Conservation (phyloP, 345 rosid genomes). For the Carallia pectinifolia region DNA sequence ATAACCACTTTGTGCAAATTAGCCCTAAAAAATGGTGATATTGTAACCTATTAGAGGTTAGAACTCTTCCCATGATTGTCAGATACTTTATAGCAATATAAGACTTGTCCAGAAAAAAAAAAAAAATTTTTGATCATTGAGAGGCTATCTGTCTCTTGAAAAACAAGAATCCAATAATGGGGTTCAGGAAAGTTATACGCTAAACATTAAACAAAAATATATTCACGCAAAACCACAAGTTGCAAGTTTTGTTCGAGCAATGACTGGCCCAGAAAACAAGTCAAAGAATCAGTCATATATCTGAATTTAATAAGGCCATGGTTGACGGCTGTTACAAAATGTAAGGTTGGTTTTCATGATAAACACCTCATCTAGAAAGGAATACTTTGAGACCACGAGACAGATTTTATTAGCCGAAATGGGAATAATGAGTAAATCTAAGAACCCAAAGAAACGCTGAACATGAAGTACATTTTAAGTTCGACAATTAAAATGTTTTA, state of each 20-base stretch:
- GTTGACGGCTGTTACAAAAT: neutral
- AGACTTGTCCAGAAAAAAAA: slow-evolving; percentile 53
- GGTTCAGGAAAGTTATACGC: slow-evolving; percentile 27
- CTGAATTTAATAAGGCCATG: neutral
- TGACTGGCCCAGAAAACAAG: neutral
- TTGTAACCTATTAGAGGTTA: slow-evolving; percentile 23
- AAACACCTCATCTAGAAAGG: slow-evolving; percentile 23
- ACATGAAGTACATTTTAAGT: slow-evolving; percentile 9
- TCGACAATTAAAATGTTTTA: neutral
- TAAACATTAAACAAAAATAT: neutral
- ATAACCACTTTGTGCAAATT: slow-evolving; percentile 40
- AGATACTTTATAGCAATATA: slow-evolving; percentile 33
- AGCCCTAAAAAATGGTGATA: slow-evolving; percentile 24
- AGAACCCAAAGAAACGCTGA: neutral
- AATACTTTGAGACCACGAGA: too few species aligned
- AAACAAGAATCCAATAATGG: slow-evolving; percentile 45
- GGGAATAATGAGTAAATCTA: slow-evolving; percentile 17
- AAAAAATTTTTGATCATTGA: slow-evolving; percentile 32
- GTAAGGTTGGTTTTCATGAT: slow-evolving; percentile 10
- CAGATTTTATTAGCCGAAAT: too few species aligned
- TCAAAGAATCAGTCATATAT: neutral
- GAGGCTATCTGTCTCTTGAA: slow-evolving; percentile 28
- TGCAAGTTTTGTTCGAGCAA: slow-evolving; percentile 25
- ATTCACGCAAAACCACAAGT: slow-evolving; percentile 27
- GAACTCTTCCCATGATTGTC: slow-evolving; percentile 38